Evolutionary conservation across 306 rosid species (phyloP).

Genomic region (peach (Prunus persica)): DNA sequence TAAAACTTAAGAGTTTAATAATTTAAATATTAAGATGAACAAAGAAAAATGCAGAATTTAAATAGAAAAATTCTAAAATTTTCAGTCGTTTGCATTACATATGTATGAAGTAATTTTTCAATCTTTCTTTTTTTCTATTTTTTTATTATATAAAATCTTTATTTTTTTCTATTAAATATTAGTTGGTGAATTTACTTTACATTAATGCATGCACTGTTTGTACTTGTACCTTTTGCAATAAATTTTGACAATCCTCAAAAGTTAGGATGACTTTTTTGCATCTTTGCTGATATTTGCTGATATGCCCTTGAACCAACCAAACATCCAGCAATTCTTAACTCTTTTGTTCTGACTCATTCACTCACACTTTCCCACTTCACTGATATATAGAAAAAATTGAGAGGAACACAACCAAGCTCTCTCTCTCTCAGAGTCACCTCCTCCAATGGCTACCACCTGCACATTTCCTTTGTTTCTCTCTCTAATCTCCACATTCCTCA

Average conservation of each 20-base stretch:
- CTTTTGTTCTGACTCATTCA: not conserved
- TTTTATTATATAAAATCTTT: not conserved
- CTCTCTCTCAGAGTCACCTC: not conserved
- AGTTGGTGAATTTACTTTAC: not conserved
- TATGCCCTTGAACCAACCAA: slow-evolving; percentile 25
- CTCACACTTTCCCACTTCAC: slow-evolving; percentile 23
- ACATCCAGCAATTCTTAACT: slow-evolving; percentile 20
- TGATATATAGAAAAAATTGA: slow-evolving; percentile 29
- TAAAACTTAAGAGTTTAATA: too few species aligned
- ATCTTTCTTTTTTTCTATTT: not conserved
- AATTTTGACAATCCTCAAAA: slow-evolving; percentile 30
- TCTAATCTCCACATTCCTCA: slow-evolving; percentile 27
- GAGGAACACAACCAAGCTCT: slow-evolving; percentile 29
- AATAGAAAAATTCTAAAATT: too few species aligned
- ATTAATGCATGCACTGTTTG: not conserved
- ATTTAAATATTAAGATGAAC: too few species aligned
- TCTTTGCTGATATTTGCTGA: slow-evolving; percentile 10
- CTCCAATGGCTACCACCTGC: slow-evolving; percentile 61
- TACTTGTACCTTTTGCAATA: not conserved
- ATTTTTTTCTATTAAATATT: not conserved
- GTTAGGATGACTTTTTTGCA: slow-evolving; percentile 28
- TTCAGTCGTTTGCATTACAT: too few species aligned
- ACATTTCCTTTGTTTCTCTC: slow-evolving; percentile 47
- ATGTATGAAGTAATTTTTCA: not conserved
- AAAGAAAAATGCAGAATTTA: too few species aligned